Conservation (phyloP, 2,329 filamentous ascomycete species). For the Fusarium tanahbumbuense region DNA sequence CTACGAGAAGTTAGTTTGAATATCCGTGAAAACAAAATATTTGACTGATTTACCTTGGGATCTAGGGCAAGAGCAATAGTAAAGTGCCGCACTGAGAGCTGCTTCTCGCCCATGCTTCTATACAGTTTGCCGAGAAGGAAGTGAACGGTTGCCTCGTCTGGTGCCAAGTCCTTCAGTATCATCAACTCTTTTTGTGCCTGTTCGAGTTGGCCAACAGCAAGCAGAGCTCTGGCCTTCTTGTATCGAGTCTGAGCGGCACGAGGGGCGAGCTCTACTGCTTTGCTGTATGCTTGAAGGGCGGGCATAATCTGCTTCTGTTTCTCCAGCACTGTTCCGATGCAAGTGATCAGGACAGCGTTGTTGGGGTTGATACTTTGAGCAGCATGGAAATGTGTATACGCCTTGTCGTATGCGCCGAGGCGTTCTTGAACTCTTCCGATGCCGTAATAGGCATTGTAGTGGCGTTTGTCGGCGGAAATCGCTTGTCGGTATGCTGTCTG, state of each 20-base stretch:
- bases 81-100: constrained; percentile 89
- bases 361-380: constrained; percentile 92
- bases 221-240: constrained; percentile 89
- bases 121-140: constrained; percentile 91
- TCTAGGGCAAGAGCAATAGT: constrained; percentile 95
- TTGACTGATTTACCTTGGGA: constrained; percentile 78
- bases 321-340: constrained; percentile 90
- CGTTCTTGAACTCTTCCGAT: constrained; percentile 86
- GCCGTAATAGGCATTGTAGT: constrained; percentile 99
- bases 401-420: constrained; percentile 89
- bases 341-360: constrained; percentile 91
- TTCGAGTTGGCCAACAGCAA: constrained; percentile 77
- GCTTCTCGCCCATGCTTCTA: constrained; percentile 77
- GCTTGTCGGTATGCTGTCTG: constrained; percentile 87
- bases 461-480: constrained; percentile 85
- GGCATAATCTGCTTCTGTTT: constrained; percentile 84
- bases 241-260: constrained; percentile 85
- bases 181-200: constrained; percentile 84
- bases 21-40: not conserved
- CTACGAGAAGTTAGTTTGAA: constrained; percentile 57
- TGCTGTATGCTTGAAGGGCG: constrained; percentile 83
- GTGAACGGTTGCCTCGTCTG: constrained; percentile 95
- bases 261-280: constrained; percentile 85
- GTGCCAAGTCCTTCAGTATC: constrained; percentile 89
- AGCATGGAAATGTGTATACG: constrained; percentile 89